Conservation (phyloP, 2,329 filamentous ascomycete species). For the Arthrobotrys entomopaga region DNA sequence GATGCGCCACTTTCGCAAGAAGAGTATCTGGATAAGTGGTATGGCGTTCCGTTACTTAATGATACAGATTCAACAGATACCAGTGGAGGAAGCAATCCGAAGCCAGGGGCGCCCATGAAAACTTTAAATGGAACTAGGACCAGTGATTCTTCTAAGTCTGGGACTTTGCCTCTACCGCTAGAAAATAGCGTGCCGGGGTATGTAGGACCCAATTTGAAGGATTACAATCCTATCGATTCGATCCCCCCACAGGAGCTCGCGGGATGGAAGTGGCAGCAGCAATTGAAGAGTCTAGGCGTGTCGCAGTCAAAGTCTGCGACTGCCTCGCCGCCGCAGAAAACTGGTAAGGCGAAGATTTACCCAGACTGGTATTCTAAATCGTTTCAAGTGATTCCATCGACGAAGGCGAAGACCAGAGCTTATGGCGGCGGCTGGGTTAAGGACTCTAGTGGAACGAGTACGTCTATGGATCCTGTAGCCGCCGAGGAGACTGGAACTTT, state of each 20-base stretch:
- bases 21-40: constrained; percentile 36
- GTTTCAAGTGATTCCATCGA: no score
- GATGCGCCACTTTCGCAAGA: constrained; percentile 12
- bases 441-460: no score
- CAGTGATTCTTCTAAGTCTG: background rate
- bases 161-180: constrained; percentile 3
- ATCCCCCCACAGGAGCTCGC: constrained; percentile 6
- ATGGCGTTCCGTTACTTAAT: background rate
- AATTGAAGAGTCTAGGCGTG: background rate
- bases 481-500: no score
- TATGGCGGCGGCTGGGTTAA: no score
- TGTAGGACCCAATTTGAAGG: constrained; percentile 15
- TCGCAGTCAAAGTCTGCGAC: background rate
- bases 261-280: background rate
- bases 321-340: no score
- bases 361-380: no score
- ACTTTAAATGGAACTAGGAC: background rate
- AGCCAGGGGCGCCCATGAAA: background rate
- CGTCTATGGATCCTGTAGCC: no score
- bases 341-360: no score
- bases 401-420: no score
- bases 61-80: background rate
- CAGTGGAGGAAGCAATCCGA: background rate
- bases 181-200: constrained; percentile 9
- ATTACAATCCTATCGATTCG: constrained; percentile 14